Conservation (phyloP, 2,329 filamentous ascomycete genomes). For the Scopulariopsis brevicaulis region DNA sequence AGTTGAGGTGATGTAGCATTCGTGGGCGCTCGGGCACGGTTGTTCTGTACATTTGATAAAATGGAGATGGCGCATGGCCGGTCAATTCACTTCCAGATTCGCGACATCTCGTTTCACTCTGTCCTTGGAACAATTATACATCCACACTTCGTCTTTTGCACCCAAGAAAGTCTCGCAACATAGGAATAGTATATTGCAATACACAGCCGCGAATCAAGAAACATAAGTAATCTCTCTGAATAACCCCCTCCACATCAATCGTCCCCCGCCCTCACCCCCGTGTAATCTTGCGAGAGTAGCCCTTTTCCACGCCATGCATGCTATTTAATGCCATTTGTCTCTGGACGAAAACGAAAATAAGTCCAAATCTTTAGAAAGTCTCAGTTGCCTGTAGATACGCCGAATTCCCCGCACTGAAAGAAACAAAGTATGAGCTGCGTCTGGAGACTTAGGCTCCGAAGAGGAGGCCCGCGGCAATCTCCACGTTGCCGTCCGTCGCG, state of each 20-base stretch:
- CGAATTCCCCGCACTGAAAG: too few species aligned
- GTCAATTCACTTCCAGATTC: background rate
- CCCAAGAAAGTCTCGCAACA: too few species aligned
- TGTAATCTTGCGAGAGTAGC: background rate
- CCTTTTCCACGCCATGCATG: conserved; percentile 4
- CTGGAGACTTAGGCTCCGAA: conserved; percentile 33
- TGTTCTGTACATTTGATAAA: background rate
- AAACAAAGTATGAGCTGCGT: background rate
- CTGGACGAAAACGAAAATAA: background rate
- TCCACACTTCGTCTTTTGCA: too few species aligned
- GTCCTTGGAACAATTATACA: too few species aligned
- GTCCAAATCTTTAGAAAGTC: background rate
- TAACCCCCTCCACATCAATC: too few species aligned
- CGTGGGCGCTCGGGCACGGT: background rate
- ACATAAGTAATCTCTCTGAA: background rate
- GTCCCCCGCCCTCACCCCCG: background rate
- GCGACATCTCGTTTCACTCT: too few species aligned
- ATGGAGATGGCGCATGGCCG: background rate
- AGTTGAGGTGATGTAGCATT: conserved; percentile 54
- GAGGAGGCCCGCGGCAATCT: conserved; percentile 75
- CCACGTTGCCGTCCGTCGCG: conserved; percentile 75
- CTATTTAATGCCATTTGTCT: background rate
- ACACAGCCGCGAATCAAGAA: background rate
- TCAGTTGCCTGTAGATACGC: conserved; percentile 4
- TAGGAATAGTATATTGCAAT: too few species aligned